These are phyloP conservation scores for Salix suchowensis DNA, from an alignment of 345 rosid species.

Conservation along the genomic window DNA sequence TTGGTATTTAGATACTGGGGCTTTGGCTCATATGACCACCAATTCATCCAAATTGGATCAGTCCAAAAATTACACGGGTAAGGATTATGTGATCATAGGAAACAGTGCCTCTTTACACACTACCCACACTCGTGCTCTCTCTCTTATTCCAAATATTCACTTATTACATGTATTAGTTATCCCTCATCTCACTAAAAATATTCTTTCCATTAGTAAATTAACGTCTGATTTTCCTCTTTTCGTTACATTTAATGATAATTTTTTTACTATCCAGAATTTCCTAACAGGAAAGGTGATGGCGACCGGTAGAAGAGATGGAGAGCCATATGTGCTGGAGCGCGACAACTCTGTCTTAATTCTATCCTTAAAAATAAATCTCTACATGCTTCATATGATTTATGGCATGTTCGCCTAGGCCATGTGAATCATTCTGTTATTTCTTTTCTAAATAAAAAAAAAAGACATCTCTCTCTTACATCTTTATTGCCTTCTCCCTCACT, in stretches of 20 bases:
- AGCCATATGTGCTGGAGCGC: not conserved
- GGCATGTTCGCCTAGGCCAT: conserved; percentile 1
- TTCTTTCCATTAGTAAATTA: conserved; percentile 11
- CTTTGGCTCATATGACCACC: not conserved
- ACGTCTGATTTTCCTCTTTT: not conserved
- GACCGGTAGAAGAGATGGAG: not conserved
- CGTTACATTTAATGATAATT: not conserved
- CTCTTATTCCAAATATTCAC: not conserved
- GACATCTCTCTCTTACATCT: not conserved
- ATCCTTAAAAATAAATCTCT: conserved; percentile 7
- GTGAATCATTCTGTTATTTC: not conserved
- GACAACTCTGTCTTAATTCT: not conserved
- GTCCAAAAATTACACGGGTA: conserved; percentile 1
- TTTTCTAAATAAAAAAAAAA: not conserved
- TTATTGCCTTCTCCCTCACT: not conserved
- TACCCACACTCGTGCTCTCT: not conserved
- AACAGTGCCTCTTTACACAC: conserved; percentile 8
- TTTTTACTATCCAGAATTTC: not conserved
- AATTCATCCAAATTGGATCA: not conserved
- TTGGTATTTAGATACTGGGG: not conserved
- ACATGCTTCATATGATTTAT: not conserved
- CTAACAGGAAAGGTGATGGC: not conserved
- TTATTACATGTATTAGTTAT: conserved; percentile 10
- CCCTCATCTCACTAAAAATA: conserved; percentile 11
- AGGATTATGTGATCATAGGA: conserved; percentile 5